phyloP scores from a whole-genome alignment of 331 rosid species.

The Quercus phellos region DNA sequence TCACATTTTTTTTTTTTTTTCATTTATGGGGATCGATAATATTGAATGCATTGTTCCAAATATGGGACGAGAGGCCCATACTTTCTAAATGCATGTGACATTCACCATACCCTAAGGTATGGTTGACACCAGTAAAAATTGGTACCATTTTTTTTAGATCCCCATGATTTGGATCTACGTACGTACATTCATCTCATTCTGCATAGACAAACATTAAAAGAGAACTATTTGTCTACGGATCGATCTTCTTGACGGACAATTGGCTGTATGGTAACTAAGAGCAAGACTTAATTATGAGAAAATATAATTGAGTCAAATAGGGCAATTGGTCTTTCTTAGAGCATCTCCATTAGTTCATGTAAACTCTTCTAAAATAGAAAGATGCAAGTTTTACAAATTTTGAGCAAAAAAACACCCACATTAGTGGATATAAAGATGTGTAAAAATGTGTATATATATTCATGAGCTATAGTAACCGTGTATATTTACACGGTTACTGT shows the following conservation, averaged over 20 bases:
- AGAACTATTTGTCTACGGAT: neutral
- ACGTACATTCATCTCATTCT: neutral
- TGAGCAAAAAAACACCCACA: too few relatives aligned
- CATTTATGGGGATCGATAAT: neutral
- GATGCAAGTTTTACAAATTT: too few relatives aligned
- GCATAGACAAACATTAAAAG: neutral
- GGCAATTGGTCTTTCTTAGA: neutral
- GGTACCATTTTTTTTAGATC: slow-evolving; percentile 1
- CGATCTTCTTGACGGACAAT: neutral
- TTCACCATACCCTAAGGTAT: neutral
- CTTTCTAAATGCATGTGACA: slow-evolving; percentile 11
- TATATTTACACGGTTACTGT: too few relatives aligned
- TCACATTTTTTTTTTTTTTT: slow-evolving; percentile 17
- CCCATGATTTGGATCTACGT: neutral
- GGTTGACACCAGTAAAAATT: slow-evolving; percentile 22
- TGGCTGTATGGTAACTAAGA: neutral
- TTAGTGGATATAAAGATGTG: too few relatives aligned
- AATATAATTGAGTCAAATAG: neutral
- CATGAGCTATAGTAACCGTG: too few relatives aligned
- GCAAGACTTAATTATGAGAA: too few relatives aligned
- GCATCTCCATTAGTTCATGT: too few relatives aligned
- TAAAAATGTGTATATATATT: too few relatives aligned
- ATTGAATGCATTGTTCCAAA: neutral
- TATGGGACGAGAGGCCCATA: slow-evolving; percentile 37
- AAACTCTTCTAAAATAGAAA: too few relatives aligned